phyloP scores from a whole-genome alignment of 148 eudicot genomes.

The Oxyria digyna region DNA sequence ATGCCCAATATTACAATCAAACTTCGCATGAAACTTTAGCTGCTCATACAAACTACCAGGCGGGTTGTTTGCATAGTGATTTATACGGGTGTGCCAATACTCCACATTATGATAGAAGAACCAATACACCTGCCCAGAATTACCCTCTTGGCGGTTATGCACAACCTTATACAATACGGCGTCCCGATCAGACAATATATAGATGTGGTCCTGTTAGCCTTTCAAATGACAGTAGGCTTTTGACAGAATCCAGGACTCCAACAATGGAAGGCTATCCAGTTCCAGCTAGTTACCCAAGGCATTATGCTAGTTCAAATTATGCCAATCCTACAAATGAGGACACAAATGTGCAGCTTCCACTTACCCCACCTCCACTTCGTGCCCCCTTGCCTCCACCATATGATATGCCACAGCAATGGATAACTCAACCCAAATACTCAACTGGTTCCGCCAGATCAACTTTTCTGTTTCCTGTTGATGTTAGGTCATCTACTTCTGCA shows the following conservation, averaged over 20 bases:
- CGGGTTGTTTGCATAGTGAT: background rate
- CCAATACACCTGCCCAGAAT: slow-evolving; percentile 12
- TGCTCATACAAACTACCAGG: too few relatives aligned
- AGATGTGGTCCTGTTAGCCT: slow-evolving; percentile 18
- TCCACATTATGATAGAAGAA: slow-evolving; percentile 17
- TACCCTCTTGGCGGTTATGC: slow-evolving; percentile 11
- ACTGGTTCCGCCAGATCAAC: slow-evolving; percentile 29
- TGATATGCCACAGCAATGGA: slow-evolving; percentile 38
- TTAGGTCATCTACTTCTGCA: slow-evolving; percentile 20
- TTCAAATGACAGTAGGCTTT: background rate
- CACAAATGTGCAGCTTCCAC: slow-evolving; percentile 48
- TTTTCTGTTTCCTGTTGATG: slow-evolving; percentile 44
- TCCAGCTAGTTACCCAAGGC: slow-evolving; percentile 16
- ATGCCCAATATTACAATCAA: slow-evolving; percentile 2
- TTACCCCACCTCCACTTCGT: slow-evolving; percentile 70
- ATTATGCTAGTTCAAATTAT: slow-evolving; percentile 14
- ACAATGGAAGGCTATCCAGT: slow-evolving; percentile 16
- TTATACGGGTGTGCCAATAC: slow-evolving; percentile 16
- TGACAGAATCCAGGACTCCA: too few relatives aligned
- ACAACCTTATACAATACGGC: slow-evolving; percentile 17
- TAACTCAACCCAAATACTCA: slow-evolving; percentile 22
- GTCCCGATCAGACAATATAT: slow-evolving; percentile 27
- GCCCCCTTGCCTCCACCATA: slow-evolving; percentile 11
- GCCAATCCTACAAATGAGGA: slow-evolving; percentile 18
- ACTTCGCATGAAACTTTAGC: background rate